Evolutionary conservation across 352 stramenopile genomes (phyloP).

Genomic region (Globisporangium heterothallicum): DNA sequence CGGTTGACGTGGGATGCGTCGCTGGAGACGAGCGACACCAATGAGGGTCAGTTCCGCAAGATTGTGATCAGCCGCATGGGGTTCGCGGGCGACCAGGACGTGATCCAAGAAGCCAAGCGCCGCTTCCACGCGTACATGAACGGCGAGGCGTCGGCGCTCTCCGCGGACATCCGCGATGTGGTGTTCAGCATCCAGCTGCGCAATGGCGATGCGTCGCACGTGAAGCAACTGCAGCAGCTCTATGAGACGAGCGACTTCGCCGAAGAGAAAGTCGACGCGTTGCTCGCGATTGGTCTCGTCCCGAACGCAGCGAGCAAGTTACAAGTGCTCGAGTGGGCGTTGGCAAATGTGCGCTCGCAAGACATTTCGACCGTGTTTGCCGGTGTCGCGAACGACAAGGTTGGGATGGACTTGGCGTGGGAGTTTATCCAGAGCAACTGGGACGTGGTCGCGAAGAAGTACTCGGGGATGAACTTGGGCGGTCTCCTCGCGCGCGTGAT

Average conservation of each 20-base stretch:
- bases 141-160: constrained; percentile 35
- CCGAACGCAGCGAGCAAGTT: constrained; percentile 33
- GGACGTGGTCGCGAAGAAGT: constrained; percentile 47
- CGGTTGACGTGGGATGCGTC: constrained; percentile 45
- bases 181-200: constrained; percentile 49
- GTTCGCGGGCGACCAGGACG: constrained; percentile 35
- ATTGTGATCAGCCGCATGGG: constrained; percentile 52
- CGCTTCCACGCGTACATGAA: constrained; percentile 50
- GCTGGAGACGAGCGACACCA: constrained; percentile 17
- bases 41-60: constrained; percentile 62
- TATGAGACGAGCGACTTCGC: constrained; percentile 60
- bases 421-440: constrained; percentile 63
- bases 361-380: constrained; percentile 52
- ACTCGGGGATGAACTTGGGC: constrained; percentile 51
- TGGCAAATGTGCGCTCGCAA: constrained; percentile 61
- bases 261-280: constrained; percentile 60
- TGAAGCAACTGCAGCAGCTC: constrained; percentile 52
- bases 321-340: constrained; percentile 69
- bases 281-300: constrained; percentile 49
- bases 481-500: constrained; percentile 36
- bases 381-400: constrained; percentile 43
- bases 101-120: constrained; percentile 47
- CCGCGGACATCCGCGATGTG: constrained; percentile 48
- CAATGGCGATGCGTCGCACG: constrained; percentile 32
- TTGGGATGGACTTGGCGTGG: constrained; percentile 54